Base-by-base conservation (phyloP, 2,329 filamentous ascomycete species). In the Neonectria punicea region DNA sequence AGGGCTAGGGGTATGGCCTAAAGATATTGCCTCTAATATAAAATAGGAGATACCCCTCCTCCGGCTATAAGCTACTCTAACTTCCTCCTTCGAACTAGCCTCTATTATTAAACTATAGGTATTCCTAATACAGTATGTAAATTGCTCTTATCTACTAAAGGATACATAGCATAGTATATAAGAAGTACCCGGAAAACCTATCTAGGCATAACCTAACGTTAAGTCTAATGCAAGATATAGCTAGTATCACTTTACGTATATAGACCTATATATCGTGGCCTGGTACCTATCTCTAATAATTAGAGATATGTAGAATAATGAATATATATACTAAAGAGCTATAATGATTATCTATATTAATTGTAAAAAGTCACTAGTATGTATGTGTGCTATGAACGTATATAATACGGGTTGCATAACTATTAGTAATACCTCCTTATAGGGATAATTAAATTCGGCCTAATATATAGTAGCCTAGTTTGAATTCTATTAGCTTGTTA, bases 351-450 rank as follows among this genome's bases (percentile, higher is more conserved):
- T 55, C 22, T 16, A 36, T 55, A 25, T 55, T 55, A 16, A 25
- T 55, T 55, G n/a, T 41, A 41, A 53, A 53, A 3, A 44, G 8
- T 44, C 16, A 55, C 53, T 55, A 32, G 39, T 20, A 36, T 55
- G 22, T 44, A 41, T 25, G 34, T 20, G 14, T 49, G 20, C 51
- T 13, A 43, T 22, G 34, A 11, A 44, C n/a, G 2, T 44, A 25
- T 9, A 30, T 55, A 25, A 28, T 55, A 16, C n/a, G 16, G 41
- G 39, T 5, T 55, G 9, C 16, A 2, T 55, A 44, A 55, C 39
- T 22, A 55, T n/a, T 36, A 0, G 39, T 20, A 55, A 55, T 25
- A 9, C 53, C 22, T 55, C 53, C 7, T 6, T 41, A 5, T 20
- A 22, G 28, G 51, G 32, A 7, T 39, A 41, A 39, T 41, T 3